A percentile compares a stretch with the other conserved stretches of the same genome.
These are phyloP conservation scores for Podaxis sp. DNA, from an alignment of 768 basidiomycete genomes.

Conservation along the genomic window DNA sequence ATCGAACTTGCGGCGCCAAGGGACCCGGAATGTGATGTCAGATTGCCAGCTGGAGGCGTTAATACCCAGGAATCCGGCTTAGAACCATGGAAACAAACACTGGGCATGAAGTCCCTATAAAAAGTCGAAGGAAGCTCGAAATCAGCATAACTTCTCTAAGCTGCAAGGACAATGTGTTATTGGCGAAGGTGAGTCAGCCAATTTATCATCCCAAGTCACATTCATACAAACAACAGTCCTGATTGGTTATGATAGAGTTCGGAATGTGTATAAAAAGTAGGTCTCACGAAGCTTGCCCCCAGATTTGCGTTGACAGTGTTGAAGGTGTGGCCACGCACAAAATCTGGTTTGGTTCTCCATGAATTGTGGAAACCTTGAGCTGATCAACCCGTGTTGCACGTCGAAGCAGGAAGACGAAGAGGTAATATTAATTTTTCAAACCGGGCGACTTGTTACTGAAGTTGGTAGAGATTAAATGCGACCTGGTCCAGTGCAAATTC, in stretches of 20 bases:
- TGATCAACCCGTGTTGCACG: slow-evolving; percentile 3
- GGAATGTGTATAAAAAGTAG: slow-evolving; percentile 50
- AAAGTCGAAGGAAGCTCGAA: slow-evolving; percentile 10
- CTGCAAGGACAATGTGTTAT: slow-evolving; percentile 43
- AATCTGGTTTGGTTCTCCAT: slow-evolving; percentile 38
- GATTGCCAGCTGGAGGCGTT: neutral
- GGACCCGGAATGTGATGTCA: slow-evolving; percentile 4
- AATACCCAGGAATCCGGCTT: neutral
- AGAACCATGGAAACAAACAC: slow-evolving; percentile 7
- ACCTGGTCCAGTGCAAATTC: slow-evolving; percentile 56
- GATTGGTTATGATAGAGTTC: slow-evolving; percentile 37
- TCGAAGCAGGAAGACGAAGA: slow-evolving; percentile 52
- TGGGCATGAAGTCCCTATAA: slow-evolving; percentile 19
- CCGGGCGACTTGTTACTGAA: slow-evolving; percentile 2
- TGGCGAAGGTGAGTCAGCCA: slow-evolving; percentile 46
- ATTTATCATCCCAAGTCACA: no score
- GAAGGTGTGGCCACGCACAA: slow-evolving; percentile 52
- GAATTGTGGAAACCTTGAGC: neutral
- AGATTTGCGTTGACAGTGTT: neutral
- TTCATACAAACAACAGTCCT: slow-evolving; percentile 15
- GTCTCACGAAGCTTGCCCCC: slow-evolving; percentile 12
- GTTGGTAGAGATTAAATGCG: slow-evolving; percentile 52
- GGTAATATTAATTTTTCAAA: slow-evolving; percentile 22
- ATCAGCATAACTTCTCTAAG: neutral
- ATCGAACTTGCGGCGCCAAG: slow-evolving; percentile 5